Evolutionary conservation across 2,329 filamentous ascomycete genomes (phyloP).

Genomic region (Graphilbum ipis-grandicollis): DNA sequence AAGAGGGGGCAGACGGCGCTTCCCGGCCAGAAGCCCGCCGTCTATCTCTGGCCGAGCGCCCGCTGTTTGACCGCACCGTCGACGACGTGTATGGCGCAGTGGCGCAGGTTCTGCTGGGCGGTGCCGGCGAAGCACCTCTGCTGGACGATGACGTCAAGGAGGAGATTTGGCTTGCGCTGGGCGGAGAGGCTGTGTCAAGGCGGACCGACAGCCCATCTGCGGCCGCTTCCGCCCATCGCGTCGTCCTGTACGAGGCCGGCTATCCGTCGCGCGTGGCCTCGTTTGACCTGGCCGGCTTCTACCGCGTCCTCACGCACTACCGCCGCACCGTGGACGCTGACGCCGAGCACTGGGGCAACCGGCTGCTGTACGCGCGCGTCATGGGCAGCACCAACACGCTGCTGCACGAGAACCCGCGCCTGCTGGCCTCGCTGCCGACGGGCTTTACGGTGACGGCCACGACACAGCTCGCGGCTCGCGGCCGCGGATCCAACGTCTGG

Average conservation of each 20-base stretch:
- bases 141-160: constrained; percentile 4
- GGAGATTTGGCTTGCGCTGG: constrained; percentile 8
- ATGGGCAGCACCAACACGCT: constrained; percentile 89
- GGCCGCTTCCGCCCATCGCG: no score
- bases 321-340: constrained; percentile 27
- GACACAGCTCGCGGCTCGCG: constrained; percentile 72
- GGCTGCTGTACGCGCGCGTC: constrained; percentile 76
- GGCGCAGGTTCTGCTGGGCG: neutral
- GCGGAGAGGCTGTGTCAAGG: no score
- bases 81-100: constrained; percentile 4
- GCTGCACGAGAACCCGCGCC: constrained; percentile 71
- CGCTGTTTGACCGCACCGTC: constrained; percentile 4
- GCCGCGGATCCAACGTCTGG: constrained; percentile 87
- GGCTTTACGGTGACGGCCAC: constrained; percentile 84
- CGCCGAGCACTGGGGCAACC: constrained; percentile 52
- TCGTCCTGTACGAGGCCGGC: constrained; percentile 52
- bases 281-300: constrained; percentile 75
- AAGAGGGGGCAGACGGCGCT: constrained; percentile 6
- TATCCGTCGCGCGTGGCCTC: constrained; percentile 62
- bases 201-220: no score
- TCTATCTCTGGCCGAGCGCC: constrained; percentile 1
- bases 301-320: constrained; percentile 51
- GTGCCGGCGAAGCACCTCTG: constrained; percentile 1
- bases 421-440: constrained; percentile 59
- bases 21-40: no score